Evolutionary conservation across 257 asterid species (phyloP).

Genomic region (Echites panduratus): DNA sequence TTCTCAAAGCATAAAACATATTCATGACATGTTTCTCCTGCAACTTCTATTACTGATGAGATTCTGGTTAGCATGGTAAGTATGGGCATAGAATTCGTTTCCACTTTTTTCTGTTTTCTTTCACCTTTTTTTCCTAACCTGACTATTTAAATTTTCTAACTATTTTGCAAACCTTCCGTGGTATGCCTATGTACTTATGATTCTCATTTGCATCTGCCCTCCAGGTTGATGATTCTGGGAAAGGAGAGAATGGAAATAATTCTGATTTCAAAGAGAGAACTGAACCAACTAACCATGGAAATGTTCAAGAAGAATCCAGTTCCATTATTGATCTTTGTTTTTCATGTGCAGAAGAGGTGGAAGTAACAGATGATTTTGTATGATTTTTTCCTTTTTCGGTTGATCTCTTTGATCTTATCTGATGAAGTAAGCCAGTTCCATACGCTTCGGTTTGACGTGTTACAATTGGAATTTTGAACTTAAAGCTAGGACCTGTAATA

Average conservation of each 20-base stretch:
- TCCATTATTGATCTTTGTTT: background rate
- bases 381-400: background rate
- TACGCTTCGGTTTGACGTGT: background rate
- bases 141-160: background rate
- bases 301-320: background rate
- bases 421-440: background rate
- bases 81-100: background rate
- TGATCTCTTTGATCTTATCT: background rate
- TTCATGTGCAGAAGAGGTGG: background rate
- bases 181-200: background rate
- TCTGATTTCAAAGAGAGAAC: background rate
- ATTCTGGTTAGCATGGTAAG: background rate
- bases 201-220: background rate
- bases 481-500: background rate
- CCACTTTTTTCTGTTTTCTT: background rate
- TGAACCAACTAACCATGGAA: background rate
- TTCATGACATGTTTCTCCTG: background rate
- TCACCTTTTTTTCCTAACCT: background rate
- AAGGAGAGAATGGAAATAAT: background rate
- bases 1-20: too few relatives aligned
- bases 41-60: background rate
- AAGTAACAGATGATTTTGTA: background rate
- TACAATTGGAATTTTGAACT: background rate
- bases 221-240: background rate
- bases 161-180: background rate